Evolutionary conservation across 176 grass and related monocot genomes (phyloP), one percentile per base, ranked within the genome.

Genomic region (Oryza glaberrima): DNA sequence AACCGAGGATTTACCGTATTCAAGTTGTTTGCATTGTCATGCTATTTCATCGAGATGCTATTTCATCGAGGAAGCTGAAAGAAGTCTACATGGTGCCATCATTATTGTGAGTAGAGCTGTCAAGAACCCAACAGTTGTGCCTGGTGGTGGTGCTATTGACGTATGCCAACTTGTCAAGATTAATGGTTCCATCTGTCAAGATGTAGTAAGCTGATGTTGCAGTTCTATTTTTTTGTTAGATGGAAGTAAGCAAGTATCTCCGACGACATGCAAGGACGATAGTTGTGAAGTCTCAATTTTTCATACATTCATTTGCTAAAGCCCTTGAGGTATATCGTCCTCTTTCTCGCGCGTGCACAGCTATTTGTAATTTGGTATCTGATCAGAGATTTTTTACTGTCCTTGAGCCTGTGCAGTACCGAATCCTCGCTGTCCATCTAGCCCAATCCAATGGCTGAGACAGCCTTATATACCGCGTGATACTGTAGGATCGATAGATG

Each of bases 41-140:
- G 19, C 63, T 78, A 95, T 93, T 98, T 98, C 81, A 98, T 98
- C 56, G 93, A 98, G 87, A 14, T 82, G 19, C 63, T 78, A 95
- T 93, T 98, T 98, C 81, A 98, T 98, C 56, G 93, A 98, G 87
- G 96, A 98, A 94, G 96, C 96, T 89, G 96, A 98, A 93, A 85
- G 93, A 73, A 95, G 96, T 81, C 87, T 98, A 13, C 96, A 94
- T 83, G 96, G 95, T 85, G 96, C 96, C 30, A 98, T 98, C 52
- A 98, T 98, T 93, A 98, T 98, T 79, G 96, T 94, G 34, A 98
- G 93, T 76, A 98, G 96, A 87, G 93, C 96, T 77, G 40, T 98
- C 56, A 98, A 95, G 69, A 98, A 95, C 68, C 95, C 96, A n/a
- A 98, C 96, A 78, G 91, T 98, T 84, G 93, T 98, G 74, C 85